Percentiles rank a stretch among this genome's conserved stretches.
Evolutionary conservation across 352 stramenopile species (phyloP).

Genomic region (Pseudoperonospora humuli): DNA sequence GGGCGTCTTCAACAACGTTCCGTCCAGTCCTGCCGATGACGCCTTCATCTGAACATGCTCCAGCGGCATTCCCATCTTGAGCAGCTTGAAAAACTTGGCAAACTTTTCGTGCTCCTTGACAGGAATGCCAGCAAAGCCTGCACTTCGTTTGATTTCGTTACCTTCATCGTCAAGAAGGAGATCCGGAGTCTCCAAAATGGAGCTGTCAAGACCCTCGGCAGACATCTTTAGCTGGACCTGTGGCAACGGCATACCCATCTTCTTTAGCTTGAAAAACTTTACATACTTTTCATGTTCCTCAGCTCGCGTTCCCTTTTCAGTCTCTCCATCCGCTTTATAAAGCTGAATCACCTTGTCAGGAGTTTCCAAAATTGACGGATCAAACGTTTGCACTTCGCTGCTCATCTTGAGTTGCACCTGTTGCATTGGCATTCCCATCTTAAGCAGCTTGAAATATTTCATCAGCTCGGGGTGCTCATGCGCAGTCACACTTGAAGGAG

Average conservation of each 20-base stretch:
- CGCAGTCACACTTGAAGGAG: constrained; percentile 25
- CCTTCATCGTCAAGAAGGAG: constrained; percentile 53
- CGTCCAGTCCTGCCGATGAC: constrained; percentile 51
- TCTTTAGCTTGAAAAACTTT: constrained; percentile 94
- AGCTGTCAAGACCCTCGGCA: constrained; percentile 85
- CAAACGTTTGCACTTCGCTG: constrained; percentile 44
- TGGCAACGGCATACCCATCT: constrained; percentile 90
- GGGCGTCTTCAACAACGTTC: constrained; percentile 39
- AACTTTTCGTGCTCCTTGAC: constrained; percentile 88
- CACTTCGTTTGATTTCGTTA: constrained; percentile 38
- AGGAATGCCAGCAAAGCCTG: constrained; percentile 30
- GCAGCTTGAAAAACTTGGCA: constrained; percentile 92
- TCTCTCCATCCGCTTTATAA: constrained; percentile 44
- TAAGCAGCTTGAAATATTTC: constrained; percentile 80
- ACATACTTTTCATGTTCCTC: constrained; percentile 66
- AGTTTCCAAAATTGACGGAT: constrained; percentile 53
- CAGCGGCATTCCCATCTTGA: constrained; percentile 82
- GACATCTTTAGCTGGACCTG: constrained; percentile 93
- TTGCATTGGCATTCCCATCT: constrained; percentile 66
- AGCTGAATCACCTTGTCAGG: constrained; percentile 86
- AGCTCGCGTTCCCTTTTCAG: constrained; percentile 31
- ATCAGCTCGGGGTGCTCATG: constrained; percentile 57
- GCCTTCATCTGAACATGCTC: constrained; percentile 88
- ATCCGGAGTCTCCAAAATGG: constrained; percentile 74
- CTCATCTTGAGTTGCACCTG: constrained; percentile 70